phyloP scores from a whole-genome alignment of 2,329 filamentous ascomycete genomes.

The Neonectria magnoliae region DNA sequence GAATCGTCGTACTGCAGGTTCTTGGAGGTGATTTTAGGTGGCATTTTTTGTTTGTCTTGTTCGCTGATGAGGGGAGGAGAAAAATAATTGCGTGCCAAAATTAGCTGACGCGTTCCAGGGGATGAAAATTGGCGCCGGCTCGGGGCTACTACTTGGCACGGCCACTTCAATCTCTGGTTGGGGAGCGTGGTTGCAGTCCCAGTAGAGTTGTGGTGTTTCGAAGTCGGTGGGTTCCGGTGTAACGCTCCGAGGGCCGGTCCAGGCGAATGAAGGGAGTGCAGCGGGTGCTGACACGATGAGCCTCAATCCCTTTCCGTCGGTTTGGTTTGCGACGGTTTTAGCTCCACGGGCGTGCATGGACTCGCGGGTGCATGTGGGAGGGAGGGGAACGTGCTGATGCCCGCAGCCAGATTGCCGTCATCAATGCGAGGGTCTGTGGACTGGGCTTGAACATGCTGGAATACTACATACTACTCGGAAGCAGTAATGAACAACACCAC shows the following conservation, averaged over 20 bases:
- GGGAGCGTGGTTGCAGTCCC: background rate
- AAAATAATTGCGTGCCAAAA: slow-evolving; percentile 3
- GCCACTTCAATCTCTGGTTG: slow-evolving; percentile 4
- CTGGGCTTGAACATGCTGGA: too few species aligned
- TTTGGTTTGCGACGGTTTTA: slow-evolving; percentile 12
- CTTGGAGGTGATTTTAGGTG: slow-evolving; percentile 73
- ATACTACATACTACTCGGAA: too few species aligned
- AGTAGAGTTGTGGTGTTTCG: background rate
- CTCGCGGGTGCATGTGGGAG: background rate
- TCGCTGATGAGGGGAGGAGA: background rate
- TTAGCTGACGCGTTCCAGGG: slow-evolving; percentile 18
- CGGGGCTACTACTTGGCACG: background rate
- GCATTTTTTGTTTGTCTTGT: slow-evolving; percentile 51
- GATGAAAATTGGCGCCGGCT: slow-evolving; percentile 9
- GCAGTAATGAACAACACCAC: too few species aligned
- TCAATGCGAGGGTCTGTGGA: background rate
- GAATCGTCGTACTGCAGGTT: slow-evolving; percentile 73
- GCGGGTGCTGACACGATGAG: slow-evolving; percentile 9
- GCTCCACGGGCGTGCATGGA: slow-evolving; percentile 16
- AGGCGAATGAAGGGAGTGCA: slow-evolving; percentile 14
- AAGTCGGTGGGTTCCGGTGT: background rate
- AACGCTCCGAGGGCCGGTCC: slow-evolving; percentile 4
- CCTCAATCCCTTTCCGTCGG: slow-evolving; percentile 8
- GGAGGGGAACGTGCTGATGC: background rate
- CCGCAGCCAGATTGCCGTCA: background rate